Evolutionary conservation across 345 rosid genomes (phyloP), one percentile per base, ranked within the genome.

Genomic region (Hevea brasiliensis): DNA sequence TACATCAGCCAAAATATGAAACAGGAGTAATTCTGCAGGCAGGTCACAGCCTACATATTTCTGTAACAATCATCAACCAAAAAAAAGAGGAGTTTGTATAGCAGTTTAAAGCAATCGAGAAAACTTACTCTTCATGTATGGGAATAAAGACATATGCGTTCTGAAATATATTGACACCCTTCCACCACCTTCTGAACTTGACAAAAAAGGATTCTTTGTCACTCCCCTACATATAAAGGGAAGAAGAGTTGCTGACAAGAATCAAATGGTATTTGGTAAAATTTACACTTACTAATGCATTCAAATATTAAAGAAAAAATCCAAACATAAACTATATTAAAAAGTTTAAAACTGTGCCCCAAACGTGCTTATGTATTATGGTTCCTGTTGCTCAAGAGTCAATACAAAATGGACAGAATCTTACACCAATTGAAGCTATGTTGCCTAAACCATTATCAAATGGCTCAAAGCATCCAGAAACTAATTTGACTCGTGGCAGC

Each of bases 181-280:
- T 91, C 99, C 97, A 95, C 99, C 99, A 95, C 80, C 97, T 92
- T 84, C 99, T 84, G 83, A 92, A 89, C 87, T 82, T 95, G 58
- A 78, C 71, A 84, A 91, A 92, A 77, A 65, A 75, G 53, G 89
- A 75, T 73, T 83, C 89, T 78, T 86, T 89, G 85, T 85, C 88
- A 58, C 60, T 67, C 9, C 76, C 79, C 82, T 80, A 29, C 21
- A 74, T 18, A 70, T 42, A 61, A 35, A 61, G 5, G 24, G 64
- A 63, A 64, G 37, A 57, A 32, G 29, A 65, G 53, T 65, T 37
- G 40, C 40, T 27, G 21, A 65, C 42, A 47, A 2, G 29, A n/a
- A 41, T 54, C 24, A 55, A 26, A 6, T 27, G 12, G 55, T 44
- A 44, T 11, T 44, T 44, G 53, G 61, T 32, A 48, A 14, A 29